Evolutionary conservation across 805 yeast species (phyloP), one percentile per base, ranked within the genome.

Genomic region (Komagataella kurtzmanii): DNA sequence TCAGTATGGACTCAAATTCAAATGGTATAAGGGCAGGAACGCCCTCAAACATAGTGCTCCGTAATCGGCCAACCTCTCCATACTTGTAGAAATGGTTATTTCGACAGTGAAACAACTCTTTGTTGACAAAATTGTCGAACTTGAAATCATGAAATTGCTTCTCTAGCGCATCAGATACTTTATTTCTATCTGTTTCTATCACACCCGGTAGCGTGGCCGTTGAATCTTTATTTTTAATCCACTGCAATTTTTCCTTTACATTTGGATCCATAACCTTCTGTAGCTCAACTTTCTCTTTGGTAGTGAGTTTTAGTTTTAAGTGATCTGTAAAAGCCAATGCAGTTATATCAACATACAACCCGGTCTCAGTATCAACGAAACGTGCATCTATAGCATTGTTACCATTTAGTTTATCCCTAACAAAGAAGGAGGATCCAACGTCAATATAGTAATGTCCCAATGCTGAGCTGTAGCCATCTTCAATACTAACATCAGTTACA

Each of bases 341-440:
- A 0, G 89, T 83, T 44, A 83, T 76, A 59, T 83, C 89, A 51
- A 83, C 77, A 59, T 79, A 83, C 46, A 79, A 62, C 0, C 88
- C 89, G 3, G 83, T 74, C 53, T 75, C 77, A 7, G 80, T 65
- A 60, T 83, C 88, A 48, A 83, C 78, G 58, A 83, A 78, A 50
- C 89, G 63, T 0, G 83, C 88, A 65, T 81, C 85, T 48, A 82
- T 81, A 53, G 77, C 77, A 58, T 81, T 80, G 21, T 64, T 57
- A 0, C 81, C 83, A 54, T 73, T 76, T 1, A 77, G 82, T 44
- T 69, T 67, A 1, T 58, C 63, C 57, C 88, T 67, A 30, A 73
- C 67, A 18, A 82, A 76, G 30, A 80, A 70, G 3, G 76, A 71
- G 7, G 75, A 64, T 1, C 79, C 76, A 43, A 65, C 57, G 51